A percentile compares a stretch with the other conserved stretches of the same genome.
These are phyloP conservation scores for Stereum hirsutum DNA, from an alignment of 1,284 basidiomycete genomes.

Conservation along the genomic window DNA sequence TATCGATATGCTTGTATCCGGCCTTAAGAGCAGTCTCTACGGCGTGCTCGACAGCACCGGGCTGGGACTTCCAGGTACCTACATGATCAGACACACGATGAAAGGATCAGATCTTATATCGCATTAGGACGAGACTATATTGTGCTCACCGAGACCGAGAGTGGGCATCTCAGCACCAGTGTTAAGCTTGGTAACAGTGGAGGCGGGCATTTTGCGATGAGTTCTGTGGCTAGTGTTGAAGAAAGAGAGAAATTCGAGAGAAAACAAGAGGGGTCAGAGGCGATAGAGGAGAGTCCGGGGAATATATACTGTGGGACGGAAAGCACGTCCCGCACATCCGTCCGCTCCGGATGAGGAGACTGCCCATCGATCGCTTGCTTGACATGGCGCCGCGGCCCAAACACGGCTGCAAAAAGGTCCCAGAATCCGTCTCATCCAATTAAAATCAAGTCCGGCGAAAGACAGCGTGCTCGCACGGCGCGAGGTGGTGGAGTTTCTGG, in stretches of 20 bases:
- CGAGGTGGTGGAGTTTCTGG: too few relatives aligned
- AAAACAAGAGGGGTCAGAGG: too few relatives aligned
- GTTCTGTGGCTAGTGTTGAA: conserved; percentile 1
- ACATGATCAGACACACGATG: neutral
- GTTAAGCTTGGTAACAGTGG: conserved; percentile 41
- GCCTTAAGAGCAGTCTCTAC: conserved; percentile 65
- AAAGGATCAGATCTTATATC: neutral
- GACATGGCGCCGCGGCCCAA: too few relatives aligned
- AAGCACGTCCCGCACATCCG: too few relatives aligned
- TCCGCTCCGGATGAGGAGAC: too few relatives aligned
- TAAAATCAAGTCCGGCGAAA: too few relatives aligned
- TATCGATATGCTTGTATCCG: conserved; percentile 75
- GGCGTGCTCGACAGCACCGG: conserved; percentile 54
- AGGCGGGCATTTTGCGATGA: conserved; percentile 9
- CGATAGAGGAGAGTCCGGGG: too few relatives aligned
- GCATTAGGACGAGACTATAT: neutral
- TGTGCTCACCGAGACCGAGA: conserved; percentile 59
- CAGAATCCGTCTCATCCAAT: too few relatives aligned
- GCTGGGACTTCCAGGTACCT: conserved; percentile 76
- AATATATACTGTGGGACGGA: too few relatives aligned
- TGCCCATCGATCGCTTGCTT: too few relatives aligned
- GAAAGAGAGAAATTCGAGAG: neutral
- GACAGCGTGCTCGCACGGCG: too few relatives aligned
- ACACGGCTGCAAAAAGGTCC: too few relatives aligned
- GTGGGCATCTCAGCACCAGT: conserved; percentile 69